A percentile compares a stretch with the other conserved stretches of the same genome.
These are phyloP conservation scores for Cladosporium sp. DNA, from an alignment of 2,329 filamentous ascomycete genomes.

Conservation along the genomic window DNA sequence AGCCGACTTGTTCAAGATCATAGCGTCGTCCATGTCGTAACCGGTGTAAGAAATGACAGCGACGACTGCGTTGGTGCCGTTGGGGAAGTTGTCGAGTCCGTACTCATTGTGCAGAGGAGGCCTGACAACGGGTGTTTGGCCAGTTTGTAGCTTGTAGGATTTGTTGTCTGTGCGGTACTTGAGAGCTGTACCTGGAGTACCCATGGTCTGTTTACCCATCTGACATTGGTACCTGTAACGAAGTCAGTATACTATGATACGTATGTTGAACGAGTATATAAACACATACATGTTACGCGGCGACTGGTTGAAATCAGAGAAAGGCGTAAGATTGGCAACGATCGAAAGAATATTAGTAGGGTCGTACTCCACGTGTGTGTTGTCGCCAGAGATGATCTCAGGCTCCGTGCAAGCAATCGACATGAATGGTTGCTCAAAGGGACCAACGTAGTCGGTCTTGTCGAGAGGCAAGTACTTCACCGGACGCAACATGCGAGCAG, in stretches of 20 bases:
- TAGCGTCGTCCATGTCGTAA: constrained; percentile 99
- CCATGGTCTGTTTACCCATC: constrained; percentile 99
- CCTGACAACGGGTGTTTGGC: constrained; percentile 90
- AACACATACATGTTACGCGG: constrained; percentile 91
- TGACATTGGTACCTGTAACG: constrained; percentile 61
- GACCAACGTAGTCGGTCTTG: constrained; percentile 83
- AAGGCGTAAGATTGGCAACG: constrained; percentile 96
- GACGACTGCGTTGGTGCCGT: constrained; percentile 91
- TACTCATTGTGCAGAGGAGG: constrained; percentile 93
- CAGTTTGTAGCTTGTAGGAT: constrained; percentile 88
- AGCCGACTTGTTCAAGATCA: constrained; percentile 97
- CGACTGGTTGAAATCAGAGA: constrained; percentile 98
- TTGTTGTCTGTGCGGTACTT: constrained; percentile 95
- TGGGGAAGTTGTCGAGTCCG: constrained; percentile 96
- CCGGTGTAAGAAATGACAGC: constrained; percentile 98
- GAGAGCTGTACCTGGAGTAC: constrained; percentile 83
- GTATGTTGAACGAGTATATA: neutral
- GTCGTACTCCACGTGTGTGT: constrained; percentile 89
- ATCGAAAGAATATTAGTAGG: constrained; percentile 98
- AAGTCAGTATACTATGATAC: neutral
- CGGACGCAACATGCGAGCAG: constrained; percentile 84
- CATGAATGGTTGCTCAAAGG: constrained; percentile 98
- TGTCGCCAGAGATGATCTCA: constrained; percentile 83
- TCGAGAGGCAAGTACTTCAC: constrained; percentile 89
- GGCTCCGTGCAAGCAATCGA: constrained; percentile 88